Base-by-base conservation (phyloP, 2,329 filamentous ascomycete species). In the Paecilomyces formosus region DNA sequence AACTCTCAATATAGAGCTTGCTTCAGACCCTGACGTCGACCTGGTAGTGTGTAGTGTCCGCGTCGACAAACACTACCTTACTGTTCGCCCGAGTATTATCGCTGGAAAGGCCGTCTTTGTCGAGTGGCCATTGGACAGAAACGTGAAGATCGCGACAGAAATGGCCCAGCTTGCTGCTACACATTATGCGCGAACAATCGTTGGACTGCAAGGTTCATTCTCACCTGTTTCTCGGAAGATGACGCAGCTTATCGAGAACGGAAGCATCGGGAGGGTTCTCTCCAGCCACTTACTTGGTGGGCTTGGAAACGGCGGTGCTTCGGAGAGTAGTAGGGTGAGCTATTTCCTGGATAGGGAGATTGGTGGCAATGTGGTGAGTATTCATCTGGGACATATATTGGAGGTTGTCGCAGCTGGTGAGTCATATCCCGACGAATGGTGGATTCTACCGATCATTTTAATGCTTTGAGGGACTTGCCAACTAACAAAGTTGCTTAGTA, bases 111-210 rank as follows among this genome's bases (percentile, higher is more conserved):
- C 71, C 0, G 75, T 82, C 0, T 87, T 74, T 58, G 75, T 84
- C 0, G 84, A 87, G 70, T 87, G 84, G 81, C 84, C 82, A 5
- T 71, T 86, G 0, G 81, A 80, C 0, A 69, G 79, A 13, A 76
- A 80, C 56, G 66, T 70, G 0, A 58, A 64, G 1, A 70, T 76
- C 1, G 80, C 77, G 0, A 63, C 66, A 15, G 77, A 80, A 51
- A 68, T 86, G 57, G 71, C 70, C 0, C 65, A 65, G 0, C 58
- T 74, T 1, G 77, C 73, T 0, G 64, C 60, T 2, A 55, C 70
- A 24, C 71, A 71, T 5, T 68, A 76, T 1, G 66, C 67, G 3
- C 70, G 69, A 31, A 78, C 75, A 1, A 68, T 83, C 3, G 76
- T 85, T 0, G 82, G 81, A 0, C 58, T 84, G 1, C 84, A 86